Percentiles rank a stretch among this genome's conserved stretches.
Evolutionary conservation across 2,329 filamentous ascomycete species (phyloP).

Genomic region (Capronia epimyces): DNA sequence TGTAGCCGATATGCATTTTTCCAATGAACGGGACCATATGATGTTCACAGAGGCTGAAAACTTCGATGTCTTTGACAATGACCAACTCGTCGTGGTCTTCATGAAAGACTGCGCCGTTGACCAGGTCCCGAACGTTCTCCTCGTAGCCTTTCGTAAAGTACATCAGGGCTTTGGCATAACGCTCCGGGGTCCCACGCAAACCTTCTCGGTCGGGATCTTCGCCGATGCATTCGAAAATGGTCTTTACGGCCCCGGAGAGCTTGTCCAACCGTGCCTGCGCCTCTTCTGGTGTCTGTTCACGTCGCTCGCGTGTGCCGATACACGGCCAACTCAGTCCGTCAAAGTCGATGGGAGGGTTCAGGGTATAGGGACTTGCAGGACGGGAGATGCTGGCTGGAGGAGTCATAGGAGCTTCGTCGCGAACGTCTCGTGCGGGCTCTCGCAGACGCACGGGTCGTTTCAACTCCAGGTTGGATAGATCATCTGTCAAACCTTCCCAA

Average conservation of each 20-base stretch:
- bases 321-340: slow-evolving; percentile 50
- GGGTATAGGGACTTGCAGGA: slow-evolving; percentile 46
- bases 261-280: slow-evolving; percentile 54
- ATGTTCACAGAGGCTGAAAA: slow-evolving; percentile 93
- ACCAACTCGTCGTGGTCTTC: slow-evolving; percentile 97
- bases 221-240: slow-evolving; percentile 61
- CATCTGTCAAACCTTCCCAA: slow-evolving; percentile 24
- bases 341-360: slow-evolving; percentile 48
- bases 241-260: slow-evolving; percentile 58
- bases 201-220: slow-evolving; percentile 62
- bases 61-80: slow-evolving; percentile 94
- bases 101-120: slow-evolving; percentile 91
- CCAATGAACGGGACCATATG: slow-evolving; percentile 94
- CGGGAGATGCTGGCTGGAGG: slow-evolving; percentile 49
- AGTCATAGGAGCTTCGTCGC: slow-evolving; percentile 48
- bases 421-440: slow-evolving; percentile 49
- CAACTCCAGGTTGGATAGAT: slow-evolving; percentile 9
- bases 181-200: slow-evolving; percentile 63
- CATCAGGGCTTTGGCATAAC: slow-evolving; percentile 92
- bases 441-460: slow-evolving; percentile 32
- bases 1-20: slow-evolving; percentile 99
- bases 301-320: slow-evolving; percentile 46
- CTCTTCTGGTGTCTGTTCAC: slow-evolving; percentile 55
- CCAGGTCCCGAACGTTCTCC: slow-evolving; percentile 83
- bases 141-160: slow-evolving; percentile 97